These are phyloP conservation scores for Gynostemma pentaphyllum DNA, from an alignment of 306 rosid genomes.

Conservation along the genomic window DNA sequence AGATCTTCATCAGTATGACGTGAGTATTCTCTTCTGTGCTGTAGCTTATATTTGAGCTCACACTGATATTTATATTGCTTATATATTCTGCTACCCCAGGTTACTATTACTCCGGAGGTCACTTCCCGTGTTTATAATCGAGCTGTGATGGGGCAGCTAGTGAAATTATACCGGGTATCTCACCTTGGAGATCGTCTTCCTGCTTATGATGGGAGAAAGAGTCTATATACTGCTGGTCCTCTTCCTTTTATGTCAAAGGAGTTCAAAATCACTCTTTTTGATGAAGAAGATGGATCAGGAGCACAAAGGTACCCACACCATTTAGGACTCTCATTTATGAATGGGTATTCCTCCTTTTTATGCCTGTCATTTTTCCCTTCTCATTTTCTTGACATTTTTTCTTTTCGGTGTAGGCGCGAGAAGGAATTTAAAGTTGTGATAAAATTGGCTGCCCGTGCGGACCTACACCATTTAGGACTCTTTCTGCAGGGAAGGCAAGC, in stretches of 20 bases:
- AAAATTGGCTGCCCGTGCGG: slow-evolving; percentile 85
- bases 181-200: slow-evolving; percentile 80
- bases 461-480: slow-evolving; percentile 88
- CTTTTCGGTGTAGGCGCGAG: slow-evolving; percentile 50
- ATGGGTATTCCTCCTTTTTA: too few species aligned
- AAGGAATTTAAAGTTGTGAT: slow-evolving; percentile 77
- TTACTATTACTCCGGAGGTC: slow-evolving; percentile 83
- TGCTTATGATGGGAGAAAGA: slow-evolving; percentile 93
- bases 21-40: slow-evolving; percentile 25
- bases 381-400: background rate
- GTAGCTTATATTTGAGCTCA: background rate
- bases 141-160: slow-evolving; percentile 79
- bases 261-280: slow-evolving; percentile 55
- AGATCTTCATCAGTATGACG: slow-evolving; percentile 95
- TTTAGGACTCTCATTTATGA: background rate
- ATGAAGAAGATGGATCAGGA: slow-evolving; percentile 86
- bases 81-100: slow-evolving; percentile 29
- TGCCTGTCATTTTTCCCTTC: background rate
- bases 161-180: slow-evolving; percentile 53
- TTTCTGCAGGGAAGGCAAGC: slow-evolving; percentile 84
- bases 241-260: slow-evolving; percentile 72
- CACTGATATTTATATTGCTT: background rate
- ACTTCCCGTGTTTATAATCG: slow-evolving; percentile 79
- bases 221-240: slow-evolving; percentile 89
- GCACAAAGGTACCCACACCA: slow-evolving; percentile 37